phyloP scores from a whole-genome alignment of 257 asterid species.

The Linderniella brevidens region DNA sequence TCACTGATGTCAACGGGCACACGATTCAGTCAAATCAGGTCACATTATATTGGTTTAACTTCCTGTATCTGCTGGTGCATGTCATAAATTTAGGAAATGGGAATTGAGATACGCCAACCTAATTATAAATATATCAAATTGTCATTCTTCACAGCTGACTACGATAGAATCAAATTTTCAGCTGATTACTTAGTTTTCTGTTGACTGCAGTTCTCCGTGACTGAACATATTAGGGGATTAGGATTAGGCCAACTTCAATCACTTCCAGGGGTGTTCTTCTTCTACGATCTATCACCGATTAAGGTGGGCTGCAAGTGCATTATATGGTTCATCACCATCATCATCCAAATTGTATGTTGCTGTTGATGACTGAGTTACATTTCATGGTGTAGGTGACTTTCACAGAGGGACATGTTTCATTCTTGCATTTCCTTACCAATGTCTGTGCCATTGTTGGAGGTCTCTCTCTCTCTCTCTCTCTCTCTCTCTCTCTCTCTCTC shows the following conservation, averaged over 20 bases:
- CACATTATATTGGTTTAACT: too few relatives aligned
- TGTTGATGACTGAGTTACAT: background rate
- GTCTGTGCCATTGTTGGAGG: slow-evolving; percentile 97
- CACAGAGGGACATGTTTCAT: slow-evolving; percentile 56
- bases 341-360: background rate
- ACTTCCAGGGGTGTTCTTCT: slow-evolving; percentile 87
- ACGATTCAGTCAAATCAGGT: slow-evolving; percentile 93
- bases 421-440: slow-evolving; percentile 84
- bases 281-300: slow-evolving; percentile 90
- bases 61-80: too few relatives aligned
- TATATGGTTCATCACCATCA: background rate
- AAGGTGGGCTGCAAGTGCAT: slow-evolving; percentile 27
- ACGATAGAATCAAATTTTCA: background rate
- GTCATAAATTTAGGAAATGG: too few relatives aligned
- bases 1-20: slow-evolving; percentile 65
- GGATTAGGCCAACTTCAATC: slow-evolving; percentile 52
- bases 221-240: slow-evolving; percentile 76
- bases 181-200: background rate
- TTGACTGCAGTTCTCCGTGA: slow-evolving; percentile 73
- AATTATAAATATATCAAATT: too few relatives aligned
- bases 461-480: slow-evolving; percentile 17
- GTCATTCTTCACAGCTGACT: too few relatives aligned
- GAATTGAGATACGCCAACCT: too few relatives aligned
- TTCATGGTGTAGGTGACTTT: slow-evolving; percentile 54
- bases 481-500: too few relatives aligned